Conservation (phyloP, 2,329 filamentous ascomycete genomes). For the Neofusicoccum sp. region DNA sequence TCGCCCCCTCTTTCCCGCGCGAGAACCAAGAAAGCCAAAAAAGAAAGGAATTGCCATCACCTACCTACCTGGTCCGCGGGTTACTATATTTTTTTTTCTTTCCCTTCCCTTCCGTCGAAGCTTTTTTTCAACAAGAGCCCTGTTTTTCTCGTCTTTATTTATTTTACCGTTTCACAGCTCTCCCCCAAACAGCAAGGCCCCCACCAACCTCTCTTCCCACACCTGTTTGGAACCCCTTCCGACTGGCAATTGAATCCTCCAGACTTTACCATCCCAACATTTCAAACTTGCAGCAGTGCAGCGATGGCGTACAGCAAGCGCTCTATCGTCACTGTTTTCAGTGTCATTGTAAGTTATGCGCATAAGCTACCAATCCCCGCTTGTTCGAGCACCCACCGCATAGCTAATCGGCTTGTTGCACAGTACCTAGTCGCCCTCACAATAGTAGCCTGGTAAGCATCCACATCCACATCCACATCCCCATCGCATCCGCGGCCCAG, state of each 20-base stretch:
- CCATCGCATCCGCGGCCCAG: background rate
- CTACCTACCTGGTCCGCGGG: background rate
- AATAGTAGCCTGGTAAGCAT: constrained; percentile 32
- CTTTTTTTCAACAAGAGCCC: background rate
- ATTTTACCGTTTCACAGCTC: background rate
- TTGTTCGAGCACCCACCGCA: background rate
- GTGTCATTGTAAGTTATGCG: constrained; percentile 2
- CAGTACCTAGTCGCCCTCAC: constrained; percentile 41
- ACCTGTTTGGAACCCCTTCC: background rate
- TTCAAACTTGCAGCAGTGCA: background rate
- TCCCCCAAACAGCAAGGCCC: background rate
- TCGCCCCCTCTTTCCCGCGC: no score
- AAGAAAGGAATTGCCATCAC: no score
- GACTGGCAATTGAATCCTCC: background rate
- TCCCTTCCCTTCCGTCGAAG: background rate
- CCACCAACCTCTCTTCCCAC: background rate
- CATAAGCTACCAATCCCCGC: background rate
- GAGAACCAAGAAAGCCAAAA: no score
- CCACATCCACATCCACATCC: background rate
- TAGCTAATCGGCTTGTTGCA: background rate
- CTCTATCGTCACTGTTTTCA: constrained; percentile 11
- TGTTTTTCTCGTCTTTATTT: background rate
- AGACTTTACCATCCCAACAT: background rate
- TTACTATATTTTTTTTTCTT: background rate
- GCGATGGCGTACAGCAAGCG: constrained; percentile 18